These are phyloP conservation scores for Trichosanthes truncata DNA, from an alignment of 306 rosid species.

Conservation along the genomic window DNA sequence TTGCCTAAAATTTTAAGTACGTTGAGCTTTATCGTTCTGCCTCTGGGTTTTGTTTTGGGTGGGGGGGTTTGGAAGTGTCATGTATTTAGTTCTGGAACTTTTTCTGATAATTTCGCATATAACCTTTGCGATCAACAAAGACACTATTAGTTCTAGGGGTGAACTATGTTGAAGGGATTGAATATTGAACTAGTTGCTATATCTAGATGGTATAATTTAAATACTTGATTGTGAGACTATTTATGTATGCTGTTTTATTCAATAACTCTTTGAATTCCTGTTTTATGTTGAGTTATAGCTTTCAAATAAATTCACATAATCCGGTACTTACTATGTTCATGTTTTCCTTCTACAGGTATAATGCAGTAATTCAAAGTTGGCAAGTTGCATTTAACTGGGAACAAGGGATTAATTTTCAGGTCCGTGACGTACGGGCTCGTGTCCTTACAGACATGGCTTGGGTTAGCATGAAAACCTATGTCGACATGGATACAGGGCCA, in stretches of 20 bases:
- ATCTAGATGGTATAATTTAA: neutral
- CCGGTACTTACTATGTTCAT: neutral
- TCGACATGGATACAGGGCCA: slow-evolving; percentile 74
- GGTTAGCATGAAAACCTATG: slow-evolving; percentile 82
- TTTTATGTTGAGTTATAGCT: neutral
- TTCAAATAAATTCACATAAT: neutral
- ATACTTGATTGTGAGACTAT: neutral
- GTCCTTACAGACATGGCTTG: slow-evolving; percentile 88
- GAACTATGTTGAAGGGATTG: neutral
- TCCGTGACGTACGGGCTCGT: slow-evolving; percentile 79
- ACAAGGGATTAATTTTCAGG: slow-evolving; percentile 74
- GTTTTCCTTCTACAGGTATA: slow-evolving; percentile 43
- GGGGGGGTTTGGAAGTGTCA: no score
- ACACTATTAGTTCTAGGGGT: neutral
- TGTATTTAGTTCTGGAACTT: neutral
- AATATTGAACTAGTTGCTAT: neutral
- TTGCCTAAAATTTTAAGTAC: neutral
- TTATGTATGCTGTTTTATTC: neutral
- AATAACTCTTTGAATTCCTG: neutral
- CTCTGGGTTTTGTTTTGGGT: neutral
- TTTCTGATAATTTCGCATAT: neutral
- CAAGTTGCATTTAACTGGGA: slow-evolving; percentile 83
- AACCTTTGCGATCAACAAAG: neutral
- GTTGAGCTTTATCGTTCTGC: neutral
- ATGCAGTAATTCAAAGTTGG: slow-evolving; percentile 80